These are phyloP conservation scores for Rhizopogon roseolus DNA, from an alignment of 768 basidiomycete genomes.

Conservation along the genomic window DNA sequence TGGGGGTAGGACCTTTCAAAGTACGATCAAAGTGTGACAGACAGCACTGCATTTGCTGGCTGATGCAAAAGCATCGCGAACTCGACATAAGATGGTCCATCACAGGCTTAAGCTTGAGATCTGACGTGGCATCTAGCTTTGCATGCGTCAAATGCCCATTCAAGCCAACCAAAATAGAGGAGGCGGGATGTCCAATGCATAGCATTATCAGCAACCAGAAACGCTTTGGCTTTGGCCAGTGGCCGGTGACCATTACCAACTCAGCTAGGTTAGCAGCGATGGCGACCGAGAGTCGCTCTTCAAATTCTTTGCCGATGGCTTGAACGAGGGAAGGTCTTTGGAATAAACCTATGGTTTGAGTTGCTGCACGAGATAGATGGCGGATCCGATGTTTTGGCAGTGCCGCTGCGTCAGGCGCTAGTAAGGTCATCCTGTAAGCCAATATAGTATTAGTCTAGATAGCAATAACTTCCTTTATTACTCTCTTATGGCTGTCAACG, in stretches of 20 bases:
- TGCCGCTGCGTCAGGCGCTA: constrained; percentile 30
- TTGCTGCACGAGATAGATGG: constrained; percentile 30
- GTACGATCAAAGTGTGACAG: constrained; percentile 82
- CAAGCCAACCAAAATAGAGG: constrained; percentile 67
- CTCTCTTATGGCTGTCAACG: not conserved
- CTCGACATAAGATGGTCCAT: constrained; percentile 57
- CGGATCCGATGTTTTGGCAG: too few species aligned
- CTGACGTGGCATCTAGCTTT: constrained; percentile 69
- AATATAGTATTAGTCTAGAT: not conserved
- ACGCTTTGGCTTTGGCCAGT: constrained; percentile 40
- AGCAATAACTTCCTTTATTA: not conserved
- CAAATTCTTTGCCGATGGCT: not conserved
- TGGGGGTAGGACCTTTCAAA: constrained; percentile 74
- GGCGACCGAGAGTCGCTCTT: constrained; percentile 59
- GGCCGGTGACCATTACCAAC: constrained; percentile 31
- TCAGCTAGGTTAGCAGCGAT: constrained; percentile 72
- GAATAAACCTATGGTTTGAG: constrained; percentile 32
- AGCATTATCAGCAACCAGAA: constrained; percentile 20
- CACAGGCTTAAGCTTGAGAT: constrained; percentile 71
- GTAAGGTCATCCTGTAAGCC: not conserved
- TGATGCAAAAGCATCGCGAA: constrained; percentile 59
- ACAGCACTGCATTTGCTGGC: constrained; percentile 28
- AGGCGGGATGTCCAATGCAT: constrained; percentile 1
- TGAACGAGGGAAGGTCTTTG: constrained; percentile 10
- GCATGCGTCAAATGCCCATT: constrained; percentile 92